These are phyloP conservation scores for Nicotiana tomentosiformis DNA, from an alignment of 257 asterid genomes.

Conservation along the genomic window DNA sequence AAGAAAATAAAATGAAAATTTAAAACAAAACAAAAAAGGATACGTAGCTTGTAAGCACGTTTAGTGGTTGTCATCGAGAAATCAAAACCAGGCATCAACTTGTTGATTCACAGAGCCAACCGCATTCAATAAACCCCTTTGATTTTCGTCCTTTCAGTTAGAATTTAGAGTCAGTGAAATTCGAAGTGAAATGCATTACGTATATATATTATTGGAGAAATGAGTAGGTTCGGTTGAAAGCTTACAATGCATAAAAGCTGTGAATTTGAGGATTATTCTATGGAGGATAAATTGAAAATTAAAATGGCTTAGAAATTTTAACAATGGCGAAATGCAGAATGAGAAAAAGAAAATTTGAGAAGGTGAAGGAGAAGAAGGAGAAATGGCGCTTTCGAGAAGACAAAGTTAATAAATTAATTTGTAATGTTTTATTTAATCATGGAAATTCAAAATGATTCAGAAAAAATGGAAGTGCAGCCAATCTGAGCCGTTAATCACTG, in stretches of 20 bases:
- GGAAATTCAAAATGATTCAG: too few species aligned
- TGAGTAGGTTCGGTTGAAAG: neutral
- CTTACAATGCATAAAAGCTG: neutral
- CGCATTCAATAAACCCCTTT: neutral
- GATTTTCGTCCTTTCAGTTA: neutral
- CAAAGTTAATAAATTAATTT: neutral
- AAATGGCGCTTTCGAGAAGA: conserved; percentile 19
- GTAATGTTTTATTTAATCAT: too few species aligned
- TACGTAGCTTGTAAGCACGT: conserved; percentile 99
- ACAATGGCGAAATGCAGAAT: neutral
- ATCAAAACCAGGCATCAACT: neutral
- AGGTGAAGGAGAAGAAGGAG: neutral
- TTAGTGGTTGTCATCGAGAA: conserved; percentile 63
- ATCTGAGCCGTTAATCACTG: neutral
- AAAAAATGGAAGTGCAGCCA: neutral
- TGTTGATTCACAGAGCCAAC: neutral
- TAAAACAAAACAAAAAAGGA: conserved; percentile 37
- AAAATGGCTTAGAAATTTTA: too few species aligned
- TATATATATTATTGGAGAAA: neutral
- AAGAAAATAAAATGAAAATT: neutral
- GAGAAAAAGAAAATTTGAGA: neutral
- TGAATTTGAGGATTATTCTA: neutral
- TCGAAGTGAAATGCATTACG: neutral
- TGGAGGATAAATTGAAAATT: neutral
- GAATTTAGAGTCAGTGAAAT: neutral